These are phyloP conservation scores for Saturnispora kantuleensis DNA, from an alignment of 805 yeast genomes.

Conservation along the genomic window DNA sequence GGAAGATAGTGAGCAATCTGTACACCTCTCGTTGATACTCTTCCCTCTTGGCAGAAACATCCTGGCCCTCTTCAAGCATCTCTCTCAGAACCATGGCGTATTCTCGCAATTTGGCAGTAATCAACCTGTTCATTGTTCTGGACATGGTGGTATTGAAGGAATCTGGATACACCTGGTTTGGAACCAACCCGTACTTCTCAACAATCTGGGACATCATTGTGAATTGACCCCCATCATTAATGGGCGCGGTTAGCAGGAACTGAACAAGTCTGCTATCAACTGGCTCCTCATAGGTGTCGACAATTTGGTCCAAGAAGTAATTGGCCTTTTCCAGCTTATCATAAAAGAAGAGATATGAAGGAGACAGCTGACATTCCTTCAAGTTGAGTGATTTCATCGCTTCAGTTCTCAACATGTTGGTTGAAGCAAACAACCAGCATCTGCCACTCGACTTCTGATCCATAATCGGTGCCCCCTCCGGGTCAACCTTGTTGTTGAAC, in stretches of 20 bases:
- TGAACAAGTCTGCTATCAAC: slow-evolving; percentile 65
- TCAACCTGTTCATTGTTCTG: slow-evolving; percentile 43
- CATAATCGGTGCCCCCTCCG: slow-evolving; percentile 55
- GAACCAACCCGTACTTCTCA: slow-evolving; percentile 75
- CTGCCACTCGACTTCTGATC: slow-evolving; percentile 72
- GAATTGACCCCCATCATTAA: slow-evolving; percentile 82
- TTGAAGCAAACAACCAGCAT: slow-evolving; percentile 85
- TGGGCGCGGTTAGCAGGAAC: slow-evolving; percentile 54
- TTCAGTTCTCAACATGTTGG: slow-evolving; percentile 58
- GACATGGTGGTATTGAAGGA: slow-evolving; percentile 44
- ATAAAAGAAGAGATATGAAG: slow-evolving; percentile 70
- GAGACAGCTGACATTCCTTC: slow-evolving; percentile 65
- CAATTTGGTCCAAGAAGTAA: slow-evolving; percentile 65
- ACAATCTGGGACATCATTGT: slow-evolving; percentile 71
- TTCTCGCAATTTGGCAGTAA: slow-evolving; percentile 67
- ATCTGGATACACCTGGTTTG: slow-evolving; percentile 66
- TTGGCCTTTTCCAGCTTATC: slow-evolving; percentile 83
- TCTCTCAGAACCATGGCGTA: slow-evolving; percentile 63
- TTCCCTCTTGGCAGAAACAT: slow-evolving; percentile 26
- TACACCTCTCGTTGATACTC: slow-evolving; percentile 52
- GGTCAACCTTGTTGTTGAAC: slow-evolving; percentile 34
- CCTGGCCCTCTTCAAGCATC: slow-evolving; percentile 29
- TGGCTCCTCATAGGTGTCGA: slow-evolving; percentile 56
- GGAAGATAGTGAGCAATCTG: slow-evolving; percentile 52
- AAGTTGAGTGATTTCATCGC: slow-evolving; percentile 54